Conservation (phyloP, 2,329 filamentous ascomycete genomes). For the Dactylonectria estremocensis region DNA sequence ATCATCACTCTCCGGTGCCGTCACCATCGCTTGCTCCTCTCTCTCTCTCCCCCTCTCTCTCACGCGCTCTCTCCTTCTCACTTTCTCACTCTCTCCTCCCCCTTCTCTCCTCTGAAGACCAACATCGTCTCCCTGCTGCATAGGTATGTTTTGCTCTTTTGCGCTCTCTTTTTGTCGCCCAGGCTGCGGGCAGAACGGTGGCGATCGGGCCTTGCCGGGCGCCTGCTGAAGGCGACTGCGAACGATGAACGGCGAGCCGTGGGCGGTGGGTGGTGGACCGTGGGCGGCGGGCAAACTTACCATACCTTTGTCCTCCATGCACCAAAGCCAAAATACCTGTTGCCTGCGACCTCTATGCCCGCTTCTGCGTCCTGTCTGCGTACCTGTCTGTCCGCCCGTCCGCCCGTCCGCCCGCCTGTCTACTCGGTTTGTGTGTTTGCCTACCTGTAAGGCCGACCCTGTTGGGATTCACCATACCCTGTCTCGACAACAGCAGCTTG, state of each 20-base stretch:
- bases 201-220: conserved; percentile 11
- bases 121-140: conserved; percentile 3
- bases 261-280: conserved; percentile 23
- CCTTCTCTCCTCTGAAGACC: conserved; percentile 10
- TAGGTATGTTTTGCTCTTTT: conserved; percentile 10
- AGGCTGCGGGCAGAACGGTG: conserved; percentile 17
- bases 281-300: conserved; percentile 22
- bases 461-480: conserved; percentile 1
- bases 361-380: conserved; percentile 1
- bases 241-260: conserved; percentile 30
- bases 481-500: conserved; percentile 7
- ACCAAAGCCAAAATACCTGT: conserved; percentile 29
- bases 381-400: not conserved
- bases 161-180: not conserved
- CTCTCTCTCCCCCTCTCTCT: conserved; percentile 13
- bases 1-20: conserved; percentile 9
- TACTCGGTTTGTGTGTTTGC: conserved; percentile 5
- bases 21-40: conserved; percentile 12
- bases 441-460: conserved; percentile 1
- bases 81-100: conserved; percentile 7
- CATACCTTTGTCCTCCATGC: conserved; percentile 25
- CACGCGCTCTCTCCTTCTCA: conserved; percentile 9
- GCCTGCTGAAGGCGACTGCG: conserved; percentile 26
- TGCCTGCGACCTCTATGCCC: conserved; percentile 11
- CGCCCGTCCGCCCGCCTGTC: not conserved